phyloP scores from a whole-genome alignment of 176 grass and related monocot species.

The Carex myosuroides region DNA sequence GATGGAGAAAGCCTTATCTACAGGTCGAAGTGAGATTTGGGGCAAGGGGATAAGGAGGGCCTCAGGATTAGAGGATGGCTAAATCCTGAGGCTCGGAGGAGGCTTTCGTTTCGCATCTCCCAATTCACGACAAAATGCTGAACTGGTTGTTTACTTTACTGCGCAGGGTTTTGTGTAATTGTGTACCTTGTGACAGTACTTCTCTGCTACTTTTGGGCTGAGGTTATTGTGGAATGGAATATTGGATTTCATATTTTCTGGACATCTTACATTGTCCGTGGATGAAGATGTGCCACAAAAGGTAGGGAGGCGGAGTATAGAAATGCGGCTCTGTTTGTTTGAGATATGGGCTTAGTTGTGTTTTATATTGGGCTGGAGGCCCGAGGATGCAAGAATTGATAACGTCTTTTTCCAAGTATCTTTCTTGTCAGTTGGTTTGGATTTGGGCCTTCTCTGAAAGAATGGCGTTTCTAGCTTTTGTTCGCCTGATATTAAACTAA shows the following conservation, averaged over 20 bases:
- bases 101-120: background rate
- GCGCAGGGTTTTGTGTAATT: no score
- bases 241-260: background rate
- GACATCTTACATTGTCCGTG: background rate
- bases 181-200: no score
- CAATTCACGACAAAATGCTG: background rate
- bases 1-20: slow-evolving; percentile 17
- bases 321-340: background rate
- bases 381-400: background rate
- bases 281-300: slow-evolving; percentile 12
- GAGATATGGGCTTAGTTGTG: background rate
- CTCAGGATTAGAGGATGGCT: slow-evolving; percentile 27
- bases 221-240: slow-evolving; percentile 3
- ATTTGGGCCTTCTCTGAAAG: no score
- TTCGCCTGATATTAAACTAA: no score
- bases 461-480: no score
- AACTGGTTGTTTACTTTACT: background rate
- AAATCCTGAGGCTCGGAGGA: slow-evolving; percentile 31
- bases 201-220: background rate
- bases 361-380: background rate
- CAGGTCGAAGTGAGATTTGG: slow-evolving; percentile 41
- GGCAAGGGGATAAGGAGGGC: slow-evolving; percentile 45
- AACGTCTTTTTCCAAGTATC: background rate
- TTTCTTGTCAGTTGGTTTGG: no score
- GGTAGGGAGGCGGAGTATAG: background rate